These are phyloP conservation scores for Tarenaya hassleriana DNA, from an alignment of 345 rosid genomes.

Conservation along the genomic window DNA sequence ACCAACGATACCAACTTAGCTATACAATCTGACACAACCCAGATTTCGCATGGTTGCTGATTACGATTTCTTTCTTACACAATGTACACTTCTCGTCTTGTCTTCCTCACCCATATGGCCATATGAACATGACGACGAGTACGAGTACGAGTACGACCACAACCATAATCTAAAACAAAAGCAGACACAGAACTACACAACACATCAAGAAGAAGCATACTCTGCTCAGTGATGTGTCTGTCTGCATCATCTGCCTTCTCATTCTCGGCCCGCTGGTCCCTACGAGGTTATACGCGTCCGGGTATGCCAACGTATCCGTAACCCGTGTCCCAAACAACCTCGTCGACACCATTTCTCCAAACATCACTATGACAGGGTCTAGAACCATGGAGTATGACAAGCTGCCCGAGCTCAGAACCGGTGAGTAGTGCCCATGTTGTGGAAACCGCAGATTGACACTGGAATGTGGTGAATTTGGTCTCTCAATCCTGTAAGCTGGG, in stretches of 20 bases:
- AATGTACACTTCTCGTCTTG: too few relatives aligned
- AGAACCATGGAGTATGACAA: constrained; percentile 27
- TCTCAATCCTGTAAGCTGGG: constrained; percentile 30
- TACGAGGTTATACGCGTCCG: constrained; percentile 44
- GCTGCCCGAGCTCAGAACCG: constrained; percentile 32
- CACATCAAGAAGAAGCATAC: constrained; percentile 69
- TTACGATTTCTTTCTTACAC: too few relatives aligned
- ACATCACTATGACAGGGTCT: constrained; percentile 55
- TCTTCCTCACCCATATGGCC: too few relatives aligned
- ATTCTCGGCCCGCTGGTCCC: constrained; percentile 52
- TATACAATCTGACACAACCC: too few relatives aligned
- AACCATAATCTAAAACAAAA: constrained; percentile 46
- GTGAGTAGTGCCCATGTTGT: constrained; percentile 31
- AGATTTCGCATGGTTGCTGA: too few relatives aligned
- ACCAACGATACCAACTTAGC: too few relatives aligned
- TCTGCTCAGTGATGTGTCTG: constrained; percentile 65
- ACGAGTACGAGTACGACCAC: too few relatives aligned
- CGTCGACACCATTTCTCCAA: constrained; percentile 60
- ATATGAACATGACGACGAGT: too few relatives aligned
- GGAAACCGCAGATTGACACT: constrained; percentile 1
- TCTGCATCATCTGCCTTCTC: constrained; percentile 67
- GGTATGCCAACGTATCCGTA: constrained; percentile 37
- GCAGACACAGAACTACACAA: constrained; percentile 57
- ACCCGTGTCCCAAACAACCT: constrained; percentile 53
- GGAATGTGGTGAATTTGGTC: constrained; percentile 24